Evolutionary conservation across 2,329 filamentous ascomycete species (phyloP).

Genomic region (Aspergillus tamarii): DNA sequence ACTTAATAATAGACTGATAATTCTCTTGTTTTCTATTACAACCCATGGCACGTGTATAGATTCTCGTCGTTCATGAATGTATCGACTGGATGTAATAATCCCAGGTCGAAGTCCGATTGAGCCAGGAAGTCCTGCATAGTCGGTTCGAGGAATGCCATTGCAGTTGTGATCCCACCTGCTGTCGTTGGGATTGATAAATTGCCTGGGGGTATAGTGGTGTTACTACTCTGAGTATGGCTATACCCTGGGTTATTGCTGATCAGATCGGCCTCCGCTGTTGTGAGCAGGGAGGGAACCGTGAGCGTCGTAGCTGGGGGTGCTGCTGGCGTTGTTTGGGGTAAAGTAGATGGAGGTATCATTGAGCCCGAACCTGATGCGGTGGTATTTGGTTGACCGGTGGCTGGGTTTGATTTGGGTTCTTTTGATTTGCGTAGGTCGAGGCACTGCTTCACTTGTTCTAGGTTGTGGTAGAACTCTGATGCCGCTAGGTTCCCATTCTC

Average conservation of each 20-base stretch:
- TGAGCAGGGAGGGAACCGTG: not conserved
- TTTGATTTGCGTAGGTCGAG: conserved; percentile 23
- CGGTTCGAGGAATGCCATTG: conserved; percentile 43
- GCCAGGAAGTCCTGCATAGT: conserved; percentile 45
- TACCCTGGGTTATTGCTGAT: not conserved
- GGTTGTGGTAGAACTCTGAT: conserved; percentile 38
- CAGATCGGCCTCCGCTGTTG: not conserved
- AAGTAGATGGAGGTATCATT: not conserved
- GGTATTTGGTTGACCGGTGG: not conserved
- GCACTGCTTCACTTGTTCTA: conserved; percentile 37
- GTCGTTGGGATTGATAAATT: conserved; percentile 12
- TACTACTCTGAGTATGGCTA: not conserved
- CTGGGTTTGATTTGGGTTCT: conserved; percentile 3
- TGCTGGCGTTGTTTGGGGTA: not conserved
- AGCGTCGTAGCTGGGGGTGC: not conserved
- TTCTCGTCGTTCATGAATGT: conserved; percentile 39
- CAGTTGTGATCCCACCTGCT: conserved; percentile 37
- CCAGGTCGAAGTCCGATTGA: conserved; percentile 42
- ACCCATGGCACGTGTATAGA: conserved; percentile 33
- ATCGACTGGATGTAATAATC: conserved; percentile 39
- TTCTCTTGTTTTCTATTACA: conserved; percentile 15
- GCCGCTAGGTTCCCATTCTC: conserved; percentile 42
- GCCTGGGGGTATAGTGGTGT: not conserved
- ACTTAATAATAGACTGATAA: not conserved
- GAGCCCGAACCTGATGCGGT: not conserved